These are phyloP conservation scores for Globisporangium cederbergense DNA, from an alignment of 352 stramenopile genomes.

Conservation along the genomic window DNA sequence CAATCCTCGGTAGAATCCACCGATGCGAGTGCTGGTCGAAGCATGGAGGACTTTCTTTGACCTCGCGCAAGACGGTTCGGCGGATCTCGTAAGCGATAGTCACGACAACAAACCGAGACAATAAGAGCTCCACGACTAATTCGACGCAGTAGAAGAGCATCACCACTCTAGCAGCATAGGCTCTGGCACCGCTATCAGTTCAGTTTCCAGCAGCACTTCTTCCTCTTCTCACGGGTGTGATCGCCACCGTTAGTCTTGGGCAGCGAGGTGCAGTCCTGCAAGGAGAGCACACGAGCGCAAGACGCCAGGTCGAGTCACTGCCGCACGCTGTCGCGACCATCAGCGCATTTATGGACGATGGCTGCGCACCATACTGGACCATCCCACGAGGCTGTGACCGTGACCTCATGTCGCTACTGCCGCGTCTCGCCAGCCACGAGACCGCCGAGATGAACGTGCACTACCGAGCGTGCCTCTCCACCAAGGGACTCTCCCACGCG, in stretches of 20 bases:
- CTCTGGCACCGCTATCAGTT: not conserved
- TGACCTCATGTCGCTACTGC: not conserved
- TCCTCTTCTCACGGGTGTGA: not conserved
- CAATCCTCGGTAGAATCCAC: too few species aligned
- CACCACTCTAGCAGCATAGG: not conserved
- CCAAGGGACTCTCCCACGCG: not conserved
- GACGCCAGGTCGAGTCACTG: not conserved
- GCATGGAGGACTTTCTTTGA: too few species aligned
- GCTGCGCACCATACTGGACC: not conserved
- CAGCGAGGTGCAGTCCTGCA: not conserved
- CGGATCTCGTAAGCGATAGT: too few species aligned
- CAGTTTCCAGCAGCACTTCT: not conserved
- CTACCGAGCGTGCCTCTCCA: conserved; percentile 1
- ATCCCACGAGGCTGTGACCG: not conserved
- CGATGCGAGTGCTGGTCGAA: too few species aligned
- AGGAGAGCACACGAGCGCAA: not conserved
- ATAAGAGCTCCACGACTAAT: too few species aligned
- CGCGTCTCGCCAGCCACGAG: not conserved
- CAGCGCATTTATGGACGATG: conserved; percentile 1
- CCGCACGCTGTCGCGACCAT: not conserved
- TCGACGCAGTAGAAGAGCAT: not conserved
- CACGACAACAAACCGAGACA: too few species aligned
- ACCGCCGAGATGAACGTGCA: not conserved
- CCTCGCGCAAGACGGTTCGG: too few species aligned
- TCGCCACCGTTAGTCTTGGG: too few species aligned